Conservation (phyloP, 2,329 filamentous ascomycete genomes). For the Cercospora brassicicola region DNA sequence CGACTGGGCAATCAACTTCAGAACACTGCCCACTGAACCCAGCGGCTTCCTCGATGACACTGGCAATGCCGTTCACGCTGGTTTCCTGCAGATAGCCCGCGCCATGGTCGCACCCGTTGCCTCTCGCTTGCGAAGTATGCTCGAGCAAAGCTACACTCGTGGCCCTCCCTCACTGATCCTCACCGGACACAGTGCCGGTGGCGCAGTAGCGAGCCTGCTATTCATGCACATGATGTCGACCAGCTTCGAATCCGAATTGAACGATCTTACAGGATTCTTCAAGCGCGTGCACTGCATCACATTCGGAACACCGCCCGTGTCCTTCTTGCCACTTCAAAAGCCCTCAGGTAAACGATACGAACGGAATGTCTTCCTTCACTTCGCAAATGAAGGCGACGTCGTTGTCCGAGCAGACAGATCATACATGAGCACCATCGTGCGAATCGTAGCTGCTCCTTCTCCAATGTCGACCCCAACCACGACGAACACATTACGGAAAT, state of each 20-base stretch:
- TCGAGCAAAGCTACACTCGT: conserved; percentile 69
- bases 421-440: conserved; percentile 71
- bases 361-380: conserved; percentile 74
- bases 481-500: conserved; percentile 12
- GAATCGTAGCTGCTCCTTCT: conserved; percentile 60
- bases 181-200: conserved; percentile 83
- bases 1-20: conserved; percentile 84
- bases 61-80: conserved; percentile 75
- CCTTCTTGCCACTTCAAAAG: conserved; percentile 66
- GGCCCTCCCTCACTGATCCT: conserved; percentile 71
- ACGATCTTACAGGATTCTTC: conserved; percentile 66
- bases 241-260: conserved; percentile 67
- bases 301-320: conserved; percentile 80
- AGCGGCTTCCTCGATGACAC: conserved; percentile 72
- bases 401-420: conserved; percentile 74
- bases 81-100: conserved; percentile 73
- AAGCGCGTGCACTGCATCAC: conserved; percentile 80
- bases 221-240: conserved; percentile 77
- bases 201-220: conserved; percentile 75
- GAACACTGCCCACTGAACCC: conserved; percentile 66
- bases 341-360: conserved; percentile 48
- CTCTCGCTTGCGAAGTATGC: conserved; percentile 64
- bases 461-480: conserved; percentile 16
- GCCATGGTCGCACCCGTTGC: conserved; percentile 75
- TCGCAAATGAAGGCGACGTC: conserved; percentile 84